phyloP scores from a whole-genome alignment of 1,139 yeast species.

The Pichia kudriavzevii region DNA sequence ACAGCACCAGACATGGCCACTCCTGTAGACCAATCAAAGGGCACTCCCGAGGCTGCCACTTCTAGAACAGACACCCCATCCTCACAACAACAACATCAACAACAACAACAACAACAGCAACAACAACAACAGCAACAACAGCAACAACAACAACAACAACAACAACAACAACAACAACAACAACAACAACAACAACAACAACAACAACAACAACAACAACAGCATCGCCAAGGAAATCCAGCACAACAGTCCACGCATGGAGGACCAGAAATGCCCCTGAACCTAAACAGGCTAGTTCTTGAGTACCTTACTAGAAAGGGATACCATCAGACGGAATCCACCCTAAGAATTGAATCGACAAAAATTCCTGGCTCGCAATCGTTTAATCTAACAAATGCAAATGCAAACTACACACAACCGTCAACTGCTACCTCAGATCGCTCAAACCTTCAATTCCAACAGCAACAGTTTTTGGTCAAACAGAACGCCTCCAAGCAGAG shows the following conservation, averaged over 20 bases:
- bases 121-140: too few species aligned
- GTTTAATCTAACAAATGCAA: conserved; percentile 41
- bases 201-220: too few species aligned
- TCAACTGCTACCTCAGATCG: conserved; percentile 23
- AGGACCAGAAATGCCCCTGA: conserved; percentile 10
- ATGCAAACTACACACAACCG: conserved; percentile 38
- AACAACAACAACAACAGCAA: conserved; percentile 2
- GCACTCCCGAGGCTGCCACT: too few species aligned
- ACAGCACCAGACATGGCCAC: too few species aligned
- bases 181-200: too few species aligned
- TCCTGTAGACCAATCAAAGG: too few species aligned
- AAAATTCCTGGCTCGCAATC: conserved; percentile 57
- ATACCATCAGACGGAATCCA: conserved; percentile 87
- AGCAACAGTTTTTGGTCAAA: conserved; percentile 27
- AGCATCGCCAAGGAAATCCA: too few species aligned
- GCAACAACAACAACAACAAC: too few species aligned
- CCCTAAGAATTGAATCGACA: conserved; percentile 82
- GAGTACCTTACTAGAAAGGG: conserved; percentile 93
- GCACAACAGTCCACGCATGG: too few species aligned
- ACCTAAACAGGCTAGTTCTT: conserved; percentile 54
- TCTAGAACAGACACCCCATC: not conserved
- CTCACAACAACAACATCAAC: not conserved
- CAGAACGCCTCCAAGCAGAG: conserved; percentile 27
- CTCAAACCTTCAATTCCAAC: conserved; percentile 26
- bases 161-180: too few species aligned